Evolutionary conservation across 2,329 filamentous ascomycete species (phyloP), one percentile per base, ranked within the genome.

Genomic region (Colletotrichum eleusines): DNA sequence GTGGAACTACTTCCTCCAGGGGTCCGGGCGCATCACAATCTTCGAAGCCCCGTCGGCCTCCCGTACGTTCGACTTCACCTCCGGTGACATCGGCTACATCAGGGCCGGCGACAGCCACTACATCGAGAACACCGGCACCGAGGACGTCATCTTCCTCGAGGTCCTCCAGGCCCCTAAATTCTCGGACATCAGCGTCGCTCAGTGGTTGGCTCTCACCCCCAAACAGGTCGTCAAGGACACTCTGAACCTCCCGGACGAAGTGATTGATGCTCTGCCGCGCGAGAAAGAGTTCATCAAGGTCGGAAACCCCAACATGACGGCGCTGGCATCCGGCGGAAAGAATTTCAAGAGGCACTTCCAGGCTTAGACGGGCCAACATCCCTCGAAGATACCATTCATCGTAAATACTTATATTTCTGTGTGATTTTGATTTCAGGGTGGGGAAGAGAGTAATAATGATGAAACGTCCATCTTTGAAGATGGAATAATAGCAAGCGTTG

Each of bases 1-100:
- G 77, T 90, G 88, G 88, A 84, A 84, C 61, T 90, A 87, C 78
- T 89, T 90, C 80, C 78, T 90, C 9, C 77, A 83, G 64, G 89
- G 89, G 0, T 83, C 83, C 14, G 89, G 84, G 0, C 84, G 88
- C 12, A 82, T 89, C 46, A 90, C 87, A 1, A 82, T 89, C 33
- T 90, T 86, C 78, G 74, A 80, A 28, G 88, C 87, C 0, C 86
- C 87, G 0, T 77, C 80, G 5, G 78, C 83, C 2, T 83, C 84
- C 1, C 82, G 84, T 57, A 90, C 87, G 0, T 90, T 89, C 69
- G 88, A 90, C 78, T 90, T 88, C 78, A 84, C 83, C 8, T 86
- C 87, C 26, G 88, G 88, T 20, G 87, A 89, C 70, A 87, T 90
- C 0, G 88, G 87, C 0, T 90, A 90, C 71, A 85, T 90, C 14